Evolutionary conservation across 2,329 filamentous ascomycete genomes (phyloP).

Genomic region (Colletotrichum sp.): DNA sequence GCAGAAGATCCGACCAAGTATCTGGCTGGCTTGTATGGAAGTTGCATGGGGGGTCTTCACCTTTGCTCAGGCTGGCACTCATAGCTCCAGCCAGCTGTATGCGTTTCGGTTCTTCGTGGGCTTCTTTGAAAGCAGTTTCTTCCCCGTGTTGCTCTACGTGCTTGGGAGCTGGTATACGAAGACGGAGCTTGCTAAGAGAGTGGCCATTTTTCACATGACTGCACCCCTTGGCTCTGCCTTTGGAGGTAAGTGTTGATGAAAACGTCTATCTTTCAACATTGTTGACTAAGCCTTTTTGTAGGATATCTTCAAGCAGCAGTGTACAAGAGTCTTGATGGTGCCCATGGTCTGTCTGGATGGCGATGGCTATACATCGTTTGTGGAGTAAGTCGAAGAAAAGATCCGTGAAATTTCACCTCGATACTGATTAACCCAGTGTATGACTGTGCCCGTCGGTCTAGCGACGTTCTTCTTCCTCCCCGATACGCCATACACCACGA

Average conservation of each 20-base stretch:
- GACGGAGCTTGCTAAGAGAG: conserved; percentile 51
- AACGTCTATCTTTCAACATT: neutral
- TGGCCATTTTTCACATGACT: conserved; percentile 51
- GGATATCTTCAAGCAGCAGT: conserved; percentile 61
- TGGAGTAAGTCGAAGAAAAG: conserved; percentile 24
- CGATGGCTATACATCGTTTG: conserved; percentile 47
- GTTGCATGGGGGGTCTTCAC: conserved; percentile 25
- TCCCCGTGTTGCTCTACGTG: conserved; percentile 30
- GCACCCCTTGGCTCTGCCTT: conserved; percentile 59
- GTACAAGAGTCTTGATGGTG: conserved; percentile 55
- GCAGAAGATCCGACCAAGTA: conserved; percentile 29
- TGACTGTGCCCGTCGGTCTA: conserved; percentile 24
- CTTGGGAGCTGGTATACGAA: conserved; percentile 48
- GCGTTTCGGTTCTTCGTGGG: conserved; percentile 48
- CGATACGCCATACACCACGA: conserved; percentile 10
- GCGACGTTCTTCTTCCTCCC: conserved; percentile 10
- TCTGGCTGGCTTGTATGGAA: conserved; percentile 30
- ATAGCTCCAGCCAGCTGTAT: conserved; percentile 39
- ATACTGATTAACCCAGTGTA: neutral
- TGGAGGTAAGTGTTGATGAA: conserved; percentile 28
- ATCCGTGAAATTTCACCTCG: neutral
- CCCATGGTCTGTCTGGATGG: conserved; percentile 43
- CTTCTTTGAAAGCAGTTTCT: conserved; percentile 40
- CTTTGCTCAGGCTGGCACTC: conserved; percentile 2
- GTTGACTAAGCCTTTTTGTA: neutral